phyloP scores from a whole-genome alignment of 2,329 filamentous ascomycete species.

The Penicillium fuscoglaucum region DNA sequence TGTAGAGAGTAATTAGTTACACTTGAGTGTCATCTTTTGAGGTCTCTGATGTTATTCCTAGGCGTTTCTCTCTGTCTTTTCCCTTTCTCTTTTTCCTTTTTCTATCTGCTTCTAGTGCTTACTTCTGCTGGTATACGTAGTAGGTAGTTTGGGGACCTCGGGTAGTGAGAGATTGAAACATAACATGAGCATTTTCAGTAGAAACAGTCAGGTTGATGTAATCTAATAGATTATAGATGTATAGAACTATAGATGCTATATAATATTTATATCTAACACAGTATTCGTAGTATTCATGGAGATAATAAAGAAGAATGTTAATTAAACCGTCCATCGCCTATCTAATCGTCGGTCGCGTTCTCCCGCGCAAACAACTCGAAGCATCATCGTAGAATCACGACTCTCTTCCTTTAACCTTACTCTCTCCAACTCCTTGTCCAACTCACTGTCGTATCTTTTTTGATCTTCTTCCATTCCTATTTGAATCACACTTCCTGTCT shows the following conservation, averaged over 20 bases:
- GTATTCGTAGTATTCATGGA: background rate
- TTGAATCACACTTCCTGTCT: background rate
- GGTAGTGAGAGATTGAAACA: background rate
- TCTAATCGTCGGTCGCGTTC: constrained; percentile 32
- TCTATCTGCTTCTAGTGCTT: background rate
- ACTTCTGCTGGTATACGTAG: background rate
- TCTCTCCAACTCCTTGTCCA: background rate
- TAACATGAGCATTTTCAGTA: background rate
- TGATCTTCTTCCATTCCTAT: background rate
- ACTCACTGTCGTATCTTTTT: background rate
- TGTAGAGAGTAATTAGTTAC: background rate
- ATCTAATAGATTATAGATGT: background rate
- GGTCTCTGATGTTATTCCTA: background rate
- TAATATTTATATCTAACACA: background rate
- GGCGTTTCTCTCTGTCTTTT: background rate
- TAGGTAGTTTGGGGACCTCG: background rate
- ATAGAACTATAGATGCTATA: background rate
- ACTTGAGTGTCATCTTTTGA: background rate
- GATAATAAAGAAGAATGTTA: background rate
- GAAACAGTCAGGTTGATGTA: background rate
- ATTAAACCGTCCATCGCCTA: constrained; percentile 1
- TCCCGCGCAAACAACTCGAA: constrained; percentile 29
- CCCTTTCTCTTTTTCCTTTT: background rate
- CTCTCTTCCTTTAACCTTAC: constrained; percentile 6
- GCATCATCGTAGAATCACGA: constrained; percentile 28